These are phyloP conservation scores for Aureobasidium leucospermi DNA, from an alignment of 2,329 filamentous ascomycete species.

Conservation along the genomic window DNA sequence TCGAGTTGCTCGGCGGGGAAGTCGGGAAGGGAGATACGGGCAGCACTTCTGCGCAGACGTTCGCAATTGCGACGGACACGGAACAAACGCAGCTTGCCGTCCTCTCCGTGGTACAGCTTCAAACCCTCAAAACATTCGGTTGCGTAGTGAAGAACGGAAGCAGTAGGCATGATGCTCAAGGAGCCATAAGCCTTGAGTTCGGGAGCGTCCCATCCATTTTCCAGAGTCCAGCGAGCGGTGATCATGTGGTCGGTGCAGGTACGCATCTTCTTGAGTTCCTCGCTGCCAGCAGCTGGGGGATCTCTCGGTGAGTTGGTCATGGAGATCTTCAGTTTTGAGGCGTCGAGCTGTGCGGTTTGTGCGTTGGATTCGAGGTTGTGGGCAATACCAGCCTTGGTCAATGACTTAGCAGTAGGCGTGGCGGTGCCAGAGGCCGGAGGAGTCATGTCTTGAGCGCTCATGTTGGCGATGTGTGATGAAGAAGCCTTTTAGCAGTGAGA, in stretches of 20 bases:
- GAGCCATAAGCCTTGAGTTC: constrained; percentile 71
- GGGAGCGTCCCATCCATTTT: constrained; percentile 64
- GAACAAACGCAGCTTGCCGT: constrained; percentile 69
- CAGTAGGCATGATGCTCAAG: constrained; percentile 70
- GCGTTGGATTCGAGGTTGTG: constrained; percentile 30
- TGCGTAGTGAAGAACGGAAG: constrained; percentile 77
- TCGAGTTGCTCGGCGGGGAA: constrained; percentile 67
- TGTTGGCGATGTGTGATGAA: constrained; percentile 14
- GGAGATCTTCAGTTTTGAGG: constrained; percentile 35
- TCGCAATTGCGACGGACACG: constrained; percentile 65
- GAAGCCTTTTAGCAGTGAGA: background rate
- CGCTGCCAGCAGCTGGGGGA: constrained; percentile 34
- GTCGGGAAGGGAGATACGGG: constrained; percentile 64
- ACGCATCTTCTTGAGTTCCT: constrained; percentile 34
- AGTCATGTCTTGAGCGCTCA: constrained; percentile 28
- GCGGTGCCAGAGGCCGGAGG: constrained; percentile 29
- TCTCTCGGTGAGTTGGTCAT: constrained; percentile 34
- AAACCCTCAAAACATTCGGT: constrained; percentile 86
- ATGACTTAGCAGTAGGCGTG: constrained; percentile 27
- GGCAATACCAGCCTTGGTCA: constrained; percentile 32
- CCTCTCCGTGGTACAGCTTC: constrained; percentile 63
- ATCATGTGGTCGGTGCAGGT: constrained; percentile 82
- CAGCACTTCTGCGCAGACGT: constrained; percentile 50
- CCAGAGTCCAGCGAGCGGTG: constrained; percentile 58
- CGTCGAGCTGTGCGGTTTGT: constrained; percentile 32